Base-by-base conservation (phyloP, 768 basidiomycete genomes). In the Tylopilus felleus region DNA sequence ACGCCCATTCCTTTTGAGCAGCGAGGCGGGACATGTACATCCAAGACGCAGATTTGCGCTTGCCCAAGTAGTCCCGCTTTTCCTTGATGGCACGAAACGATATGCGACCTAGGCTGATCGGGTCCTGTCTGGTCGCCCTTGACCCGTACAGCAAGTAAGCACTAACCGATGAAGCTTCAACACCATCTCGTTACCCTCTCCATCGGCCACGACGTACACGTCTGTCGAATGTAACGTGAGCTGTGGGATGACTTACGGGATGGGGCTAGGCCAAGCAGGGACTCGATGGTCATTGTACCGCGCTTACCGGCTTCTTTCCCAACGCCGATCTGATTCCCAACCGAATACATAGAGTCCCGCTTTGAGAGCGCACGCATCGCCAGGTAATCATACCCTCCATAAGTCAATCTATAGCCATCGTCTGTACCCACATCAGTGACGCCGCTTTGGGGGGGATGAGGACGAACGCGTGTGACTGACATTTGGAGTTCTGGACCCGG, bases 11-110 rank as follows among this genome's bases (percentile, higher is more conserved):
- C 67, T 98, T 98, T 74, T 96, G 88, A 9, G 97, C 97, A 17
- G 95, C 88, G 43, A 99, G 73, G 21, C 97, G 82, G 21, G 93
- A 95, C 91, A 99, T 92, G 73, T 98, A 98, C 94, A 98, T 97
- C 97, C 97, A 99, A 17, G 92, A 92, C 1, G 97, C 96, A 17
- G 88, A 91, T 71, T 93, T 93, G 39, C 97, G 82, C 71, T 94
- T 96, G 22, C 95, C 93, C 51, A 99, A 75, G 68, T 98, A 99
- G 66, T 99, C 97, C 55, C 97, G 79, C 67, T 98, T 98, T 63
- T 87, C 81, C 73, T 99, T 99, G 74, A 99, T 93, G 0, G 93
- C 85, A 39, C 97, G 86, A 74, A 99, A 99, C 0, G 95, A 98
- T 61, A 98, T 85, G n/a, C 97, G 89, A 31, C 97, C 97, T 17